Conservation (phyloP, 2,329 filamentous ascomycete species). For the Penicillium sp. region DNA sequence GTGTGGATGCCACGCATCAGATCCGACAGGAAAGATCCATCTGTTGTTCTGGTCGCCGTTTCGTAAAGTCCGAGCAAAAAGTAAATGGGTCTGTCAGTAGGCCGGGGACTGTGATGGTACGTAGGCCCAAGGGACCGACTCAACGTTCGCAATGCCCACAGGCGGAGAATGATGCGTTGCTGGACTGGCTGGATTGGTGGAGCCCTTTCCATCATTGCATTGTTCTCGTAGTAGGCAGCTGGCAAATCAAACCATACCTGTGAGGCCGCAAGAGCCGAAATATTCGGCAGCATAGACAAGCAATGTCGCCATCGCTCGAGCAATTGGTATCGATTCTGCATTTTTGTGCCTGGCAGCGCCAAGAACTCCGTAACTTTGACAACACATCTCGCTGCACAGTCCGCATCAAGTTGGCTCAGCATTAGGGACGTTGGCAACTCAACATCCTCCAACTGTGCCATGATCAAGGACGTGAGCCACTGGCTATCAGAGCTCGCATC, state of each 20-base stretch:
- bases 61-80: slow-evolving; percentile 34
- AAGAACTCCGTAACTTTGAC: slow-evolving; percentile 37
- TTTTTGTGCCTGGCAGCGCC: slow-evolving; percentile 22
- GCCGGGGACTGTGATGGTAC: slow-evolving; percentile 20
- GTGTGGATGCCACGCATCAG: slow-evolving; percentile 32
- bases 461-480: slow-evolving; percentile 33
- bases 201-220: neutral
- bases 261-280: slow-evolving; percentile 25
- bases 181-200: slow-evolving; percentile 12
- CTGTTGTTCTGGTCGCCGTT: slow-evolving; percentile 10
- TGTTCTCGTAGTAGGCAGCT: slow-evolving; percentile 8
- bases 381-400: slow-evolving; percentile 30
- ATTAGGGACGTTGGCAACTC: slow-evolving; percentile 15
- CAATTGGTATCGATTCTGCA: slow-evolving; percentile 14
- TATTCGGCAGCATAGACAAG: slow-evolving; percentile 24
- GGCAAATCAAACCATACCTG: slow-evolving; percentile 29
- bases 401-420: slow-evolving; percentile 26
- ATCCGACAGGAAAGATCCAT: slow-evolving; percentile 28
- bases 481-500: slow-evolving; percentile 7
- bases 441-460: slow-evolving; percentile 24
- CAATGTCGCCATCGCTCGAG: slow-evolving; percentile 36
- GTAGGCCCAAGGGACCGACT: slow-evolving; percentile 23
- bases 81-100: slow-evolving; percentile 24
- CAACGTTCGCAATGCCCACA: slow-evolving; percentile 36
- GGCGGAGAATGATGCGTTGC: slow-evolving; percentile 35